These are phyloP conservation scores for Arachis monticola DNA, from an alignment of 331 rosid genomes.

Conservation along the genomic window DNA sequence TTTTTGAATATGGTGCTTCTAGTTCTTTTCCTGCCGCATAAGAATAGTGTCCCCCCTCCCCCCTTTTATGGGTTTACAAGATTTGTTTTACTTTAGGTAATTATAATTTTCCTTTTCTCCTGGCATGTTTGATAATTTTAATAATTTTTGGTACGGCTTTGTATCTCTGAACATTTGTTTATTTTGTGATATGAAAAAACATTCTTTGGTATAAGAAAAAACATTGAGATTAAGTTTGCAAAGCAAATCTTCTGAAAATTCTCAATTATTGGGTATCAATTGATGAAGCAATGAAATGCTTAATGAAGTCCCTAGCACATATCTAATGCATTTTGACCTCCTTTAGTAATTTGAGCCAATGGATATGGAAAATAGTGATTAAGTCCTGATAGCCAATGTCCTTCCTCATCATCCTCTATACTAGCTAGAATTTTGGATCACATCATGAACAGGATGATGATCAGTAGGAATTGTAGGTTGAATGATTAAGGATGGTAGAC, in stretches of 20 bases:
- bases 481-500: conserved; percentile 12
- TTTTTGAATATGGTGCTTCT: neutral
- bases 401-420: conserved; percentile 3
- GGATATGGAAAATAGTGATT: conserved; percentile 10
- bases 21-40: conserved; percentile 1
- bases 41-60: neutral
- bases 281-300: neutral
- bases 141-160: no score
- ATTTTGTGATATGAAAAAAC: neutral
- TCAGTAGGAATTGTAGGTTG: neutral
- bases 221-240: no score
- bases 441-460: conserved; percentile 15
- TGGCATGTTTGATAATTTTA: neutral
- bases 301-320: conserved; percentile 4
- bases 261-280: neutral
- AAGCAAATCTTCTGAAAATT: conserved; percentile 5
- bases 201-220: neutral
- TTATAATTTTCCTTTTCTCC: conserved; percentile 1
- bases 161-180: neutral
- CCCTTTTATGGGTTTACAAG: no score
- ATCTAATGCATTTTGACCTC: conserved; percentile 24
- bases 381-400: conserved; percentile 6
- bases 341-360: conserved; percentile 8
- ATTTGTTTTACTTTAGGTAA: neutral
- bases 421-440: neutral